These are phyloP conservation scores for Poa pratensis DNA, from an alignment of 176 grass and related monocot species.

Conservation along the genomic window DNA sequence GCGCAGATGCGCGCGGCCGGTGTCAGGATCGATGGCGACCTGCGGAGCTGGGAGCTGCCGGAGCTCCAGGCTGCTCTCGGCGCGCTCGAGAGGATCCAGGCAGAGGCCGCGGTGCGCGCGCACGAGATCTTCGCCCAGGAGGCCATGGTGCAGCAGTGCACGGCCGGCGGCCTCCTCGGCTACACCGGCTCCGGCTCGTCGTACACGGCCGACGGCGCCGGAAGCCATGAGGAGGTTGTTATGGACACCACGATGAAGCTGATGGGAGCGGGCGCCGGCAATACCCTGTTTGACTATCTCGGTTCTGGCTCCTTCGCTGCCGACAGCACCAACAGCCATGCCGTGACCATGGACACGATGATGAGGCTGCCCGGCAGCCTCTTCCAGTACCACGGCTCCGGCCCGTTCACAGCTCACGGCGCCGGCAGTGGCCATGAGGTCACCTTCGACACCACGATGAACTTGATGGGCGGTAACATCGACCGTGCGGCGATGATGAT, in stretches of 20 bases:
- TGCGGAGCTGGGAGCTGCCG: not conserved
- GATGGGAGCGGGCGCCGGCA: not conserved
- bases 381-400: constrained; percentile 2
- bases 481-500: not conserved
- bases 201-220: not conserved
- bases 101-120: not conserved
- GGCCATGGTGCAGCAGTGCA: not conserved
- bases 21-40: constrained; percentile 32
- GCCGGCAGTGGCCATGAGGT: not conserved
- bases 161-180: not conserved
- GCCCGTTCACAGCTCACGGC: not conserved
- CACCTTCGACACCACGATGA: not conserved
- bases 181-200: constrained; percentile 2
- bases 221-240: not conserved
- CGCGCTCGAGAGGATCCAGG: constrained; percentile 47
- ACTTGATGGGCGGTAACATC: not conserved
- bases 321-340: not conserved
- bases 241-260: constrained; percentile 14
- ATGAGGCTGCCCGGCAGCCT: constrained; percentile 5
- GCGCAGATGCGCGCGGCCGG: constrained; percentile 13
- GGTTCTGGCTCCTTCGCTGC: not conserved
- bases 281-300: constrained; percentile 2
- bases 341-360: not conserved
- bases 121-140: constrained; percentile 38
- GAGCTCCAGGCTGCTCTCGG: constrained; percentile 34